Base-by-base conservation (phyloP, 495 filamentous ascomycete genomes). In the Penicillium manginii region DNA sequence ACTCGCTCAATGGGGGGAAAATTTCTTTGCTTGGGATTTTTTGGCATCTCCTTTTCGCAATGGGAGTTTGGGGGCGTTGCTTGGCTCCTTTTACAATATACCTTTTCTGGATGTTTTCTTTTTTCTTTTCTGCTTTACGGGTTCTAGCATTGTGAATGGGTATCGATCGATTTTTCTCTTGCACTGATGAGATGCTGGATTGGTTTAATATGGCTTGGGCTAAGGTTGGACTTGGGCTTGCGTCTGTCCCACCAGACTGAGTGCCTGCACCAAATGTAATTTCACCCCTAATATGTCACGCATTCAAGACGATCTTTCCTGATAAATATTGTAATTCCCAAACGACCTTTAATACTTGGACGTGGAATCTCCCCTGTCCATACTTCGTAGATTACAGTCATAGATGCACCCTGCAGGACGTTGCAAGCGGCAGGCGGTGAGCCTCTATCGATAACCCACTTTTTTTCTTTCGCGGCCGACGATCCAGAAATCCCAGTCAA, bases 361-460 rank as follows among this genome's bases (percentile, higher is more conserved):
- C n/a, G n/a, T n/a, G n/a, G n/a, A n/a, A n/a, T n/a, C n/a, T n/a
- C n/a, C n/a, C n/a, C n/a, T n/a, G n/a, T n/a, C n/a, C n/a, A n/a
- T n/a, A n/a, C n/a, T n/a, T n/a, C n/a, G n/a, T n/a, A n/a, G n/a
- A n/a, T n/a, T n/a, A n/a, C n/a, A n/a, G 0, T 5, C 4, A 6
- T 29, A 29, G 26, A 29, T 29, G 26, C 26, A 29, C 3, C 6
- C 6, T 37, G 31, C 11, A 33, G 31, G 37, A 12, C 15, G 8
- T 18, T 19, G 8, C 7, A 17, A 7, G 19, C 11, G 47, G 65
- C 4, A 70, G 60, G 67, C 67, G 67, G 67, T 70, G 62, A 35
- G 35, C 33, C 53, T 18, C 63, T 71, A 71, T 71, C 68, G 68
- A 71, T 70, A 71, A 62, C 62, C 61, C 62, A 64, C 67, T 66